These are phyloP conservation scores for Arctostaphylos glauca DNA, from an alignment of 148 eudicot genomes.

Conservation along the genomic window DNA sequence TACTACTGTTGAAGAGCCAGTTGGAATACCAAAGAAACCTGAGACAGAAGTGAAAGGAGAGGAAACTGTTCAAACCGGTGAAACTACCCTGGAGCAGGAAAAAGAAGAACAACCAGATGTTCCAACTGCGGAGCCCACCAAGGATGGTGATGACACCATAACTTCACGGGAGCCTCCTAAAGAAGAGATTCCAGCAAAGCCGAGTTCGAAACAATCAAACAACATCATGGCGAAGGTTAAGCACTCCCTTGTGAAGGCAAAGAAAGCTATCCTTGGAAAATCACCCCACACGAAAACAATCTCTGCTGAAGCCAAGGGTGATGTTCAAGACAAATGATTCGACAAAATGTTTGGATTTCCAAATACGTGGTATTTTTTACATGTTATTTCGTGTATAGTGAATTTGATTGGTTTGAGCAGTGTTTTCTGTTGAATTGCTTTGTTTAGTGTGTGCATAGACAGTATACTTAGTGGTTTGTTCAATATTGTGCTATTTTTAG, in stretches of 20 bases:
- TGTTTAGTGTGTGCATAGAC: slow-evolving; percentile 12
- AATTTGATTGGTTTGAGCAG: slow-evolving; percentile 8
- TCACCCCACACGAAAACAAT: slow-evolving; percentile 65
- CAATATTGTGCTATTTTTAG: slow-evolving; percentile 11
- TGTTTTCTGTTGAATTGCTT: slow-evolving; percentile 14
- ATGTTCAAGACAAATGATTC: slow-evolving; percentile 39
- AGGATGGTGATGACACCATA: slow-evolving; percentile 19
- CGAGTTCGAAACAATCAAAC: slow-evolving; percentile 57
- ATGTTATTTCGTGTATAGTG: slow-evolving; percentile 10
- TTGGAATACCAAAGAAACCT: slow-evolving; percentile 23
- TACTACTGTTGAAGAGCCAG: slow-evolving; percentile 13
- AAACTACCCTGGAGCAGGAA: slow-evolving; percentile 24
- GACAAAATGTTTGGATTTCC: background rate
- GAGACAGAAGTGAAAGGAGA: slow-evolving; percentile 27
- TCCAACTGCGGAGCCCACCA: slow-evolving; percentile 13
- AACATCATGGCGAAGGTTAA: slow-evolving; percentile 72
- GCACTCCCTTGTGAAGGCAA: slow-evolving; percentile 81
- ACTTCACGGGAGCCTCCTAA: slow-evolving; percentile 28
- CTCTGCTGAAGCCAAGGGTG: slow-evolving; percentile 51
- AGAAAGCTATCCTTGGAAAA: slow-evolving; percentile 80
- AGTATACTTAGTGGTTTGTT: slow-evolving; percentile 17
- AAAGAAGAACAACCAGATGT: slow-evolving; percentile 25
- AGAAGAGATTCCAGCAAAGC: slow-evolving; percentile 47
- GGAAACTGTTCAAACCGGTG: slow-evolving; percentile 24
- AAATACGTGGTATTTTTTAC: slow-evolving; percentile 8